These are phyloP conservation scores for Suillus fuscotomentosus DNA, from an alignment of 768 basidiomycete species.

Conservation along the genomic window DNA sequence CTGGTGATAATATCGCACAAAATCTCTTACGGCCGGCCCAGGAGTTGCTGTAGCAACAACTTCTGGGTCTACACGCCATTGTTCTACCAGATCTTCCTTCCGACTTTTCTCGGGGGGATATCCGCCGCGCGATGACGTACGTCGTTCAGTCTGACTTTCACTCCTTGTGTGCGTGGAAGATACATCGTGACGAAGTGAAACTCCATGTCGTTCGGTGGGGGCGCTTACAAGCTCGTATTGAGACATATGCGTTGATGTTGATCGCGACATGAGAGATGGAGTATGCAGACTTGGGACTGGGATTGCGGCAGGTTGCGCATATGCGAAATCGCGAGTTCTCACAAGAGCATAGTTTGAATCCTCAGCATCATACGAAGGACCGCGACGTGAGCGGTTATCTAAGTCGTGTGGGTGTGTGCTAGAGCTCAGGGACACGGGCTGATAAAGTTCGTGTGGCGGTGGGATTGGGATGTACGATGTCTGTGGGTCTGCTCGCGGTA, in stretches of 20 bases:
- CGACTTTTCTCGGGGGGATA: constrained; percentile 21
- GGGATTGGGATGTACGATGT: constrained; percentile 22
- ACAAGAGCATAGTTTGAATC: constrained; percentile 16
- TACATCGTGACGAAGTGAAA: constrained; percentile 26
- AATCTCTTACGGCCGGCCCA: constrained; percentile 20
- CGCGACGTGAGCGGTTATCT: constrained; percentile 8
- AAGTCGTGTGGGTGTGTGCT: constrained; percentile 13
- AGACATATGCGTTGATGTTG: constrained; percentile 27
- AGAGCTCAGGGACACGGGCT: constrained; percentile 15
- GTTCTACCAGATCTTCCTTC: constrained; percentile 24
- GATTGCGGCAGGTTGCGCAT: constrained; percentile 14
- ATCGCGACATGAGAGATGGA: constrained; percentile 23
- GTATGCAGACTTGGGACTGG: constrained; percentile 14
- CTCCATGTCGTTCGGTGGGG: constrained; percentile 19
- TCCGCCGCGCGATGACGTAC: constrained; percentile 18
- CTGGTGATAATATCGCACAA: constrained; percentile 3
- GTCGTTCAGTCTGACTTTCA: constrained; percentile 23
- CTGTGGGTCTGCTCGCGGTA: constrained; percentile 27
- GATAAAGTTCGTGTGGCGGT: constrained; percentile 19
- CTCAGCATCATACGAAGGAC: neutral
- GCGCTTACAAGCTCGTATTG: constrained; percentile 29
- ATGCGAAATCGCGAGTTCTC: constrained; percentile 30
- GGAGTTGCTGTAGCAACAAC: constrained; percentile 13
- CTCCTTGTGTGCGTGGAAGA: constrained; percentile 19
- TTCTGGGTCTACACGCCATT: constrained; percentile 32